These are phyloP conservation scores for Amoebophrya sp. DNA, from an alignment of 169 alveolate species.

Conservation along the genomic window DNA sequence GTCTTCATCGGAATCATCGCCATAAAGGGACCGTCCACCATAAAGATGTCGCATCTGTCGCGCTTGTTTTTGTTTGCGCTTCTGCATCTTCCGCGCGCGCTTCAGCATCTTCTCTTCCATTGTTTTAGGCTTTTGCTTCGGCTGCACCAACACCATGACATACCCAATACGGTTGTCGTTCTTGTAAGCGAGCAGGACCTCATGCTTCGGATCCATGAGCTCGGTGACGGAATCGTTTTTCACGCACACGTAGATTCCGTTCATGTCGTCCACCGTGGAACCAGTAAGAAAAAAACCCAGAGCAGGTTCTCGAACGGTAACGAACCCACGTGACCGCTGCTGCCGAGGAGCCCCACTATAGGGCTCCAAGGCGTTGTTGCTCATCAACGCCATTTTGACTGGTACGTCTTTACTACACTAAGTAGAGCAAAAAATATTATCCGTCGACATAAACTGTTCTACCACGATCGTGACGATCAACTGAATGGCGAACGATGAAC, in stretches of 20 bases:
- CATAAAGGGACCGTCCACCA: conserved; percentile 29
- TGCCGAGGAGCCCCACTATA: background rate
- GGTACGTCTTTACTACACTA: no score
- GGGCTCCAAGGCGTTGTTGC: background rate
- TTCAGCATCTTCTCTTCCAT: background rate
- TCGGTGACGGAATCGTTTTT: conserved; percentile 26
- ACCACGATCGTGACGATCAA: no score
- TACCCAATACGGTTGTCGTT: conserved; percentile 37
- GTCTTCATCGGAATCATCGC: conserved; percentile 25
- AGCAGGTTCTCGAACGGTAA: conserved; percentile 48
- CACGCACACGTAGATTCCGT: conserved; percentile 36
- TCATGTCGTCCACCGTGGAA: conserved; percentile 39
- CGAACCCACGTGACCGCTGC: conserved; percentile 35
- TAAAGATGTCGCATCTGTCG: conserved; percentile 29
- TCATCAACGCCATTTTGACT: background rate
- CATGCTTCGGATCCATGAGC: background rate
- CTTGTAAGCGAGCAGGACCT: conserved; percentile 37
- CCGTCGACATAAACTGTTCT: no score
- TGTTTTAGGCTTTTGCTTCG: background rate
- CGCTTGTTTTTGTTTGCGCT: conserved; percentile 21
- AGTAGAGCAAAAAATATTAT: no score
- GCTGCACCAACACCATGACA: background rate
- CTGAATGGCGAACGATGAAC: no score
- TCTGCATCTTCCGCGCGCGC: conserved; percentile 36
- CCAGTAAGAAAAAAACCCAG: conserved; percentile 43